These are phyloP conservation scores for Melanopsichium pennsylvanicum DNA, from an alignment of 1,284 basidiomycete species.

Conservation along the genomic window DNA sequence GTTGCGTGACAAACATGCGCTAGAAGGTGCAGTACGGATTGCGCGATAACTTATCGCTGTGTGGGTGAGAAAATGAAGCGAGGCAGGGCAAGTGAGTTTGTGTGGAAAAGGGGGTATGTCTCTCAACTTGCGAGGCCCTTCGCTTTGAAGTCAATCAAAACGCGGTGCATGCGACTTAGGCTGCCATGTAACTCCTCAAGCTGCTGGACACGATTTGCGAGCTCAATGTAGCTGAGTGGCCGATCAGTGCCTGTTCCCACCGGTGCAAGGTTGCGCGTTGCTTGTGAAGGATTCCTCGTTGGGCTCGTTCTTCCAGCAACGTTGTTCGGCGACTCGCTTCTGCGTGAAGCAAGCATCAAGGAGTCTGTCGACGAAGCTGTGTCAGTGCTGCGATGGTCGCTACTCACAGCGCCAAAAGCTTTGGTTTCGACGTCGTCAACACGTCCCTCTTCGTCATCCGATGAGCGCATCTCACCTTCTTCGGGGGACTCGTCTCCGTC, in stretches of 20 bases:
- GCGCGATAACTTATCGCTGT: no score
- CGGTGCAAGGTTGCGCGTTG: neutral
- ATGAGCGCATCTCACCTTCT: constrained; percentile 45
- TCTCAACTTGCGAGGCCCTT: no score
- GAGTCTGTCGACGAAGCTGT: neutral
- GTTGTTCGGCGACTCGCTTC: constrained; percentile 32
- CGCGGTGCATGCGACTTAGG: constrained; percentile 39
- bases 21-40: no score
- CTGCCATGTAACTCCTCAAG: constrained; percentile 35
- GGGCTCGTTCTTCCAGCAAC: constrained; percentile 20
- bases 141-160: constrained; percentile 35
- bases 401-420: neutral
- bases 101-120: neutral
- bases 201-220: constrained; percentile 19
- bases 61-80: neutral
- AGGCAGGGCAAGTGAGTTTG: neutral
- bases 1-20: no score
- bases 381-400: neutral
- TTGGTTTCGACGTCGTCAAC: neutral
- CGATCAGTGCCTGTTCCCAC: neutral
- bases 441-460: constrained; percentile 15
- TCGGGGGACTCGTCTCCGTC: constrained; percentile 37
- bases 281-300: neutral
- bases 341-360: neutral
- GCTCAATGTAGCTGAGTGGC: constrained; percentile 34